Evolutionary conservation across 345 rosid species (phyloP).

Genomic region (Nephelium lappaceum): DNA sequence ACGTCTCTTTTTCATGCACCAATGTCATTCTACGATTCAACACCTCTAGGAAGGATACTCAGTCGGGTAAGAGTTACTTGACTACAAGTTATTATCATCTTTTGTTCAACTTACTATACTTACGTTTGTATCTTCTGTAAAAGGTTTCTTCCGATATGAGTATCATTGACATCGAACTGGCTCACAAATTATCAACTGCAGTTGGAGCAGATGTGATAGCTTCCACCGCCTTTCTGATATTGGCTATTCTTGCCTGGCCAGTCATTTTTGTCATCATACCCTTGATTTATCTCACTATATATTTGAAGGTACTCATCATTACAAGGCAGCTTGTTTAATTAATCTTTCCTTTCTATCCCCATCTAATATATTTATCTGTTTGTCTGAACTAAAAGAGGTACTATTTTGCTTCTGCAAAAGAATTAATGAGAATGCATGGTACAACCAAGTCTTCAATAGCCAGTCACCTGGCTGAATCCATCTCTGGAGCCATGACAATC

Average conservation of each 20-base stretch:
- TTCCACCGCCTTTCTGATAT: conserved; percentile 33
- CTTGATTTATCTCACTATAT: conserved; percentile 43
- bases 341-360: background rate
- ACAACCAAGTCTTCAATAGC: conserved; percentile 61
- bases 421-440: conserved; percentile 61
- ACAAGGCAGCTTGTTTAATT: background rate
- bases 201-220: conserved; percentile 44
- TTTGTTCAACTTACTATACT: background rate
- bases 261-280: conserved; percentile 50
- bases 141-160: conserved; percentile 65
- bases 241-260: conserved; percentile 59
- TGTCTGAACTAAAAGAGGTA: conserved; percentile 40
- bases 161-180: conserved; percentile 45
- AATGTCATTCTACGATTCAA: conserved; percentile 54
- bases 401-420: conserved; percentile 57
- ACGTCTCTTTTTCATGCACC: conserved; percentile 49
- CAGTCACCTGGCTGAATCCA: conserved; percentile 62
- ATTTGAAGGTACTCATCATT: conserved; percentile 41
- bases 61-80: conserved; percentile 44
- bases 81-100: background rate
- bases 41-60: conserved; percentile 59
- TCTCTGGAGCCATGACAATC: conserved; percentile 59
- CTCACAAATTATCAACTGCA: conserved; percentile 30
- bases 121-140: background rate
- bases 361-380: background rate